Base-by-base conservation (phyloP, 192 early-diverging fungal species). In the Coemansia sp. region DNA sequence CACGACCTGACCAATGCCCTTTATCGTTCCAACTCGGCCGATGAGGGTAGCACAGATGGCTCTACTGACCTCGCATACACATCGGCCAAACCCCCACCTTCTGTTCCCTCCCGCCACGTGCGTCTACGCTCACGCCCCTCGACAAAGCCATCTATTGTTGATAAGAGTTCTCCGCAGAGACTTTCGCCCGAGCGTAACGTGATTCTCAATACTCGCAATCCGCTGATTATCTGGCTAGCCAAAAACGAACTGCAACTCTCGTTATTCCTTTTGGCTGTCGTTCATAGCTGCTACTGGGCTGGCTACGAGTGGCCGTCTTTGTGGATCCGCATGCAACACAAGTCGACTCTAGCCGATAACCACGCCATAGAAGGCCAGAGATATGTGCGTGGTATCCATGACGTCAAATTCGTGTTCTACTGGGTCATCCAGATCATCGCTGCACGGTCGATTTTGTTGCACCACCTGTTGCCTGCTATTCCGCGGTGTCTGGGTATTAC, bases 381-480 rank as follows among this genome's bases (percentile, higher is more conserved):
- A 21, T 82, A 66, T 21, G 75, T 76, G 34, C 70, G 79, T 38
- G 89, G 90, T 15, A 41, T 39, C 7, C 68, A 87, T 17, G 90
- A 93, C 63, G 39, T 84, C n/a, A 85, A 81, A 34, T 88, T 91
- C 69, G 84, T 91, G 5, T 59, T 57, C 31, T 88, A 88, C 72
- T 92, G 90, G 90, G 75, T 90, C 27, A 66, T 91, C 12, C 80
- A 82, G 45, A 88, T 91, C 25, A 88, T 90, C 11, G 87, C 87
- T 19, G 63, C 87, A 10, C 87, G 92, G 14, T 86, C 87, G 0
- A 25, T 78, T 11, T 66, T 87, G 55, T 84, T 91, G 84, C 84
- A 75, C 60, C 68, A 78, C 32, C 42, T 80, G 29, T 21, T 77
- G 46, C 76, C 76, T 1, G 39, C 62, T 11, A 37, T 80, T 50